Evolutionary conservation across 495 filamentous ascomycete genomes (phyloP).

Genomic region (Copromyces sp.): DNA sequence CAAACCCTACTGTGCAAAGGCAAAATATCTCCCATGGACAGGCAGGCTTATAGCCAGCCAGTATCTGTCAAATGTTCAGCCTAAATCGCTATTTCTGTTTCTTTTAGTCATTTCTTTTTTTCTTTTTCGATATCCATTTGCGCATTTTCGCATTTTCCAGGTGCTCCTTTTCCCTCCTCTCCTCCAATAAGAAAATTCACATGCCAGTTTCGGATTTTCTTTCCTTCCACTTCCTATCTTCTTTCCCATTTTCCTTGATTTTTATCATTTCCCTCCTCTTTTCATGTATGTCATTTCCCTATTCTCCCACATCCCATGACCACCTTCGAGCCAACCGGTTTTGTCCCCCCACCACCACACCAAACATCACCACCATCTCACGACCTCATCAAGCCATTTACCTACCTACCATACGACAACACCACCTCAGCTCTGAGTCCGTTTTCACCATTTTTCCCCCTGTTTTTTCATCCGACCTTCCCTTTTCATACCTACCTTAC

Average conservation of each 20-base stretch:
- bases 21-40: neutral
- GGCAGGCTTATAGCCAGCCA: neutral
- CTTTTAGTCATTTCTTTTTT: neutral
- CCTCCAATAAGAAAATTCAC: neutral
- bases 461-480: neutral
- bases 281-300: neutral
- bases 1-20: neutral
- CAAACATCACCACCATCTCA: neutral
- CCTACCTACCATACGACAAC: neutral
- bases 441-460: too few relatives aligned
- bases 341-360: neutral
- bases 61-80: neutral
- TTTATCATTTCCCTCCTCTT: neutral
- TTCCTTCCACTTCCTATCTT: neutral
- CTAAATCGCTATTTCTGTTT: neutral
- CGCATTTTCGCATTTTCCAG: neutral
- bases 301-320: neutral
- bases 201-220: neutral
- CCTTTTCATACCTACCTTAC: neutral
- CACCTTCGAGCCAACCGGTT: neutral
- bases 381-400: neutral
- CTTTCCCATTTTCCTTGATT: neutral
- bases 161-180: neutral
- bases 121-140: neutral
- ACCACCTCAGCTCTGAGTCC: neutral